Percentiles rank a stretch among this genome's conserved stretches.
Evolutionary conservation across 148 eudicot species (phyloP).

Genomic region (Chenopodium quinoa): DNA sequence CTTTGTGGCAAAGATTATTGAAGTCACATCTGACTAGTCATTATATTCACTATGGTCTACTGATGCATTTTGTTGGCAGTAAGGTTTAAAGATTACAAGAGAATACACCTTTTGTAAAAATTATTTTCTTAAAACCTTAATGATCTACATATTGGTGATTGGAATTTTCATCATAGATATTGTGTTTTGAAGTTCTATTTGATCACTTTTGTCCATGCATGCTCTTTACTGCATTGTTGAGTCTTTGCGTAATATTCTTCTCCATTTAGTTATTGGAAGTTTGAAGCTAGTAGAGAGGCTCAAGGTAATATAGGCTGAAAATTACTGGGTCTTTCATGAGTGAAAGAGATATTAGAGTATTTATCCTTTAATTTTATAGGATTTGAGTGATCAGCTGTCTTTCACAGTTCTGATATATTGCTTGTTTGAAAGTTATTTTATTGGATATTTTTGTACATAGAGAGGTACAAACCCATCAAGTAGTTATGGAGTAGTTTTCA

Average conservation of each 20-base stretch:
- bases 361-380: not conserved
- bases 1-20: not conserved
- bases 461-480: not conserved
- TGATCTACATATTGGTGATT: not conserved
- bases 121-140: not conserved
- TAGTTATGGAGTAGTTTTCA: not conserved
- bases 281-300: not conserved
- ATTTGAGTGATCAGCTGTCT: not conserved
- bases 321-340: not conserved
- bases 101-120: not conserved
- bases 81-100: not conserved
- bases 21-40: not conserved
- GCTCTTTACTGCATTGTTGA: not conserved
- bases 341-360: not conserved
- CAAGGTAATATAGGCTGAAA: not conserved
- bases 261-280: not conserved
- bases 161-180: not conserved
- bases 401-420: not conserved
- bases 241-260: not conserved
- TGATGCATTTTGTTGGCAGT: not conserved
- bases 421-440: not conserved
- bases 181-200: not conserved
- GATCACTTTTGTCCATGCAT: not conserved
- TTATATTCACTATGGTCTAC: not conserved
- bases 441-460: not conserved